Conservation (phyloP, 2,329 filamentous ascomycete genomes). For the Hypoxylon sp. region DNA sequence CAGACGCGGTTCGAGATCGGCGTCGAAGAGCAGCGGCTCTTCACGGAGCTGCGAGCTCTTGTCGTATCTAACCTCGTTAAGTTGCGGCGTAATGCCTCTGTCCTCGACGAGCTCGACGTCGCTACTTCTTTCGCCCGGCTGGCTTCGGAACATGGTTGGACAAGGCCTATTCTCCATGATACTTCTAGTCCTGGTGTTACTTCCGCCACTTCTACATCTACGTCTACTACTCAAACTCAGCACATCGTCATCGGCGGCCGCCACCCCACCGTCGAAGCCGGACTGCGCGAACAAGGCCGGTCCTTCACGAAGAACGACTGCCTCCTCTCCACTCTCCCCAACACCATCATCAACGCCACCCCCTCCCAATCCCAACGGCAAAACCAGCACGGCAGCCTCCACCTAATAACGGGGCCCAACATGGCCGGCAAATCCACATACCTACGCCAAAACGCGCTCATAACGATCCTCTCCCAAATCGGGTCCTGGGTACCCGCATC, state of each 20-base stretch:
- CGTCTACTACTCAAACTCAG: constrained; percentile 59
- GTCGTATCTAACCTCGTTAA: constrained; percentile 88
- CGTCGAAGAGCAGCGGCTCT: constrained; percentile 86
- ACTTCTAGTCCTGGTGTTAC: constrained; percentile 38
- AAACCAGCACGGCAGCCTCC: constrained; percentile 72
- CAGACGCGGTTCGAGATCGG: constrained; percentile 83
- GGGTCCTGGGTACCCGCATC: constrained; percentile 93
- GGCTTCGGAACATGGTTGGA: constrained; percentile 80
- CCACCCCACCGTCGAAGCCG: constrained; percentile 92
- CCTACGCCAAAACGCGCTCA: constrained; percentile 93
- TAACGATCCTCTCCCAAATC: constrained; percentile 92
- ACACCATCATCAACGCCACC: constrained; percentile 53
- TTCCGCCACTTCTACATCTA: constrained; percentile 4
- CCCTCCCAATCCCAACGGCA: constrained; percentile 72
- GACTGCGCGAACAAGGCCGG: constrained; percentile 83
- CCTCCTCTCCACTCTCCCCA: constrained; percentile 68
- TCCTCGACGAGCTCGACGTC: constrained; percentile 94
- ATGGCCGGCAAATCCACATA: constrained; percentile 99
- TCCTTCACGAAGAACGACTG: constrained; percentile 91
- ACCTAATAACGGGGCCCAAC: constrained; percentile 87
- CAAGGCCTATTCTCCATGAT: constrained; percentile 79
- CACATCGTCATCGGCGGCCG: constrained; percentile 88
- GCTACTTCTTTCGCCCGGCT: constrained; percentile 86
- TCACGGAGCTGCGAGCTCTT: constrained; percentile 78
- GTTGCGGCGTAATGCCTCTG: constrained; percentile 88